Base-by-base conservation (phyloP, 352 stramenopile genomes). In the Plasmopara muralis region DNA sequence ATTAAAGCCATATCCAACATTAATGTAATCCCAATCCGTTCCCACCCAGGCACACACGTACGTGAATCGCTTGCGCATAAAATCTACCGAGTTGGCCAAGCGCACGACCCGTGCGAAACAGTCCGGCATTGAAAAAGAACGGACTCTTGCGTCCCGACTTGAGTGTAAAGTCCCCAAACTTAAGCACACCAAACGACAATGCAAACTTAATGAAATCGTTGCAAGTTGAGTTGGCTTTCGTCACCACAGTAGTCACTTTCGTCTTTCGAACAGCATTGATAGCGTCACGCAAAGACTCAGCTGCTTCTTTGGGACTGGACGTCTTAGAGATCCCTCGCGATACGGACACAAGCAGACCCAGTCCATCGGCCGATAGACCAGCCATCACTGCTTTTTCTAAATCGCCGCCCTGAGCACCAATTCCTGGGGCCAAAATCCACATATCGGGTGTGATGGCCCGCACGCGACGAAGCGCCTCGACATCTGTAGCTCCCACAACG, bases 101-200 rank as follows among this genome's bases (percentile, higher is more conserved):
- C 14, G 95, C 89, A 34, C 78, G 78, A 9, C 96, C 97, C 8
- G 87, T 96, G 57, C 87, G 95, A 75, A 99, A 99, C 38, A 98
- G 77, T 13, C 97, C 79, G 14, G 97, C 96, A 81, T 99, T 99
- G 73, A 99, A 99, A 67, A 99, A 99, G 77, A 99, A 99, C 18
- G 97, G 97, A 29, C 90, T 98, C 43, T 94, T 78, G 42, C 97
- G 80, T 33, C 97, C 97, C 49, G 94, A 99, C 70, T 99, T 99
- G 20, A 99, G 78, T 42, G 87, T 97, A 73, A 99, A 99, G 30
- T 90, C 87, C 25, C 96, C 96, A 67, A 99, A 99, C 62, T 97
- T 97, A 29, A 99, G 83, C 49, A 99, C 97, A 43, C 89, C 89
- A 49, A 95, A 82, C 18, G 75, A 81, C 9, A 99, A 70, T 58